Conservation (phyloP, 1,139 yeast genomes). For the Yamadazyma epiphylla region DNA sequence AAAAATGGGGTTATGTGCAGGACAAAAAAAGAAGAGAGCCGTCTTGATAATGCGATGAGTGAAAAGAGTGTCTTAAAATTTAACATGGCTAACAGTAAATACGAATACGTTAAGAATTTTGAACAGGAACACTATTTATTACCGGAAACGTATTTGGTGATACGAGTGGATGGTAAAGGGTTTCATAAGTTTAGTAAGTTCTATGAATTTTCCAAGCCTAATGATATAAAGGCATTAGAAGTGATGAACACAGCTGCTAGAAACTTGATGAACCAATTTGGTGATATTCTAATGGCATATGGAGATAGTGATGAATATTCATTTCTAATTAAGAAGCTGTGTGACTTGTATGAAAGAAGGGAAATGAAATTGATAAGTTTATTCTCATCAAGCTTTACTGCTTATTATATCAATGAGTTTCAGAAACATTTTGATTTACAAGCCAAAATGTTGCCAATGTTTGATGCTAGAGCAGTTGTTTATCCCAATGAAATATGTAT, state of each 20-base stretch:
- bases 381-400: constrained; percentile 78
- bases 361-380: constrained; percentile 76
- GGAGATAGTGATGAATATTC: constrained; percentile 97
- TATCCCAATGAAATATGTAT: constrained; percentile 66
- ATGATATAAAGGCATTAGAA: constrained; percentile 69
- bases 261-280: constrained; percentile 55
- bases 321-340: constrained; percentile 60
- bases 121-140: constrained; percentile 72
- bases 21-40: background rate
- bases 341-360: constrained; percentile 74
- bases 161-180: constrained; percentile 91
- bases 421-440: constrained; percentile 41
- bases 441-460: constrained; percentile 63
- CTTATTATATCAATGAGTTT: constrained; percentile 74
- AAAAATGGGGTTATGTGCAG: constrained; percentile 1
- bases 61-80: background rate
- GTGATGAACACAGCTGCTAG: constrained; percentile 82
- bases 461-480: constrained; percentile 86
- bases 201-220: constrained; percentile 82
- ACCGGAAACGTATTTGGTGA: constrained; percentile 77
- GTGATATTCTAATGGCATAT: constrained; percentile 77
- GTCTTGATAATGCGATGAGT: background rate
- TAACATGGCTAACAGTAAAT: constrained; percentile 73
- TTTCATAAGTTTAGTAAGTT: constrained; percentile 78
- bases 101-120: constrained; percentile 79